These are phyloP conservation scores for Nannochloropsis oceanica DNA, from an alignment of 108 stramenopile species.

Conservation along the genomic window DNA sequence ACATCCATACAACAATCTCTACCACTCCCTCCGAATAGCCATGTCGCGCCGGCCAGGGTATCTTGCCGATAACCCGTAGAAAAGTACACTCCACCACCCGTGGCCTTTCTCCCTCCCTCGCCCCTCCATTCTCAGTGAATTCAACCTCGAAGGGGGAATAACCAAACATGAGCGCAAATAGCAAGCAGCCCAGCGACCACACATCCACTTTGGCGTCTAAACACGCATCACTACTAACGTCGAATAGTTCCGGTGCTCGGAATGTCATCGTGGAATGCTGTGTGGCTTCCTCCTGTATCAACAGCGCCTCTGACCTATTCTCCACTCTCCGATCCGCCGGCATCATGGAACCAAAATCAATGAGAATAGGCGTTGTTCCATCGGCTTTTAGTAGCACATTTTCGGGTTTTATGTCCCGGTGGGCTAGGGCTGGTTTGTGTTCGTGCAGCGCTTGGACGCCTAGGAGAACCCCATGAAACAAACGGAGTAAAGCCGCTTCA, in stretches of 20 bases:
- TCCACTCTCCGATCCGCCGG: conserved; percentile 1
- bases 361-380: conserved; percentile 20
- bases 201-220: conserved; percentile 32
- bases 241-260: conserved; percentile 38
- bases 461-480: conserved; percentile 14
- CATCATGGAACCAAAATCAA: conserved; percentile 24
- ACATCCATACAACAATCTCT: not conserved
- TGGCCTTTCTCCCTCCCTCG: not conserved
- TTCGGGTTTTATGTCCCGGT: conserved; percentile 50
- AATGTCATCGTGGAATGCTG: conserved; percentile 29
- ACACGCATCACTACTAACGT: conserved; percentile 19
- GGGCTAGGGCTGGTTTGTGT: conserved; percentile 13
- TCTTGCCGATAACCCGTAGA: conserved; percentile 20
- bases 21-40: not conserved
- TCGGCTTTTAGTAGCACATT: conserved; percentile 39
- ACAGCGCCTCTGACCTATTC: conserved; percentile 24
- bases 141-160: conserved; percentile 38
- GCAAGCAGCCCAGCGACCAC: conserved; percentile 28
- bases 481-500: not conserved
- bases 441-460: conserved; percentile 21
- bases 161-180: conserved; percentile 30
- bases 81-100: conserved; percentile 30
- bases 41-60: not conserved
- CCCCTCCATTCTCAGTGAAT: not conserved
- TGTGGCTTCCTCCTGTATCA: conserved; percentile 31